Percentiles rank a stretch among this genome's conserved stretches.
Conservation (phyloP, 2,329 filamentous ascomycete species). For the Podosphaera xanthii region DNA sequence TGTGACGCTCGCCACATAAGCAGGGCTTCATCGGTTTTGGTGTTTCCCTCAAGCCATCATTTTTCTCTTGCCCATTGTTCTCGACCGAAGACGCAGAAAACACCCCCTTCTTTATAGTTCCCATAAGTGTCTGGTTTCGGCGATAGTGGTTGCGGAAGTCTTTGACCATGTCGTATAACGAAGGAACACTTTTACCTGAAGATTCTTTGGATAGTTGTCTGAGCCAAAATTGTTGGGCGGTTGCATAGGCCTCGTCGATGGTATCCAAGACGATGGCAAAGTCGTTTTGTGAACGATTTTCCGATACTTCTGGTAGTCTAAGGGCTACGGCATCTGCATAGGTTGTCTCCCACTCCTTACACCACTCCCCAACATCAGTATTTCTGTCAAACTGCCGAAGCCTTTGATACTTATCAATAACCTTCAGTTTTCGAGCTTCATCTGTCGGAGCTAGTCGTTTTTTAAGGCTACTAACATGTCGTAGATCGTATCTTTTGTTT, state of each 20-base stretch:
- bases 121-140: background rate
- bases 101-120: background rate
- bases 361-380: background rate
- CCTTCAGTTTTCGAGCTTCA: background rate
- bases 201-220: background rate
- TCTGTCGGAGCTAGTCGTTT: background rate
- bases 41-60: too few species aligned
- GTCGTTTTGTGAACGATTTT: background rate
- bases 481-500: background rate
- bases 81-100: background rate
- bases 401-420: background rate
- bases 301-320: background rate
- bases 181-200: background rate
- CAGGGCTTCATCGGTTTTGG: background rate
- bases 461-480: background rate
- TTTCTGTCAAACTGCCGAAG: background rate
- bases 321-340: background rate
- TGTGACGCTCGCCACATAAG: background rate
- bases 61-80: background rate
- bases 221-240: background rate
- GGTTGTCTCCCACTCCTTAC: background rate
- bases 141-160: slow-evolving; percentile 1
- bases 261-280: background rate
- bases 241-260: background rate
- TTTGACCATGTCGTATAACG: background rate